A percentile compares a stretch with the other conserved stretches of the same genome.
Conservation (phyloP, 257 asterid genomes). For the Perilla frutescens region DNA sequence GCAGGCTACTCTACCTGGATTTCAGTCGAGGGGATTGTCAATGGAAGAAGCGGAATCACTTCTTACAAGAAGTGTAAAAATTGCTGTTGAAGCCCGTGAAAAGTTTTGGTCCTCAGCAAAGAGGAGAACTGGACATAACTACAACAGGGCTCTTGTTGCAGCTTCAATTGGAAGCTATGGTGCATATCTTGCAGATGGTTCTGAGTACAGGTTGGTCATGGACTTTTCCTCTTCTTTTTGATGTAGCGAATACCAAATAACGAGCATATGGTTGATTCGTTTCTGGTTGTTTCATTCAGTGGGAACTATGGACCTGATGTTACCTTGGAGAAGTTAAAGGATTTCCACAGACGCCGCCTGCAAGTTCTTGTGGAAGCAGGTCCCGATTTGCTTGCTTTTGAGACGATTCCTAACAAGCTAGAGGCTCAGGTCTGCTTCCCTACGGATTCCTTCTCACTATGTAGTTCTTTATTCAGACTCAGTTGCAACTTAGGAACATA, state of each 20-base stretch:
- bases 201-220: slow-evolving; percentile 70
- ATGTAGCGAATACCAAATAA: not conserved
- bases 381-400: slow-evolving; percentile 82
- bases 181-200: slow-evolving; percentile 91
- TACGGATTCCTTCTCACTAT: not conserved
- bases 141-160: slow-evolving; percentile 73
- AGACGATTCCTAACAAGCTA: slow-evolving; percentile 87
- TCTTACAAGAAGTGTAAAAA: slow-evolving; percentile 58
- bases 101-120: slow-evolving; percentile 57
- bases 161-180: slow-evolving; percentile 94
- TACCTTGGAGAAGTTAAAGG: slow-evolving; percentile 62
- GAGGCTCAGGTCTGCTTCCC: slow-evolving; percentile 71
- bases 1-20: slow-evolving; percentile 84
- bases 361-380: slow-evolving; percentile 82
- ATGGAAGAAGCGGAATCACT: slow-evolving; percentile 70
- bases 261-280: not conserved
- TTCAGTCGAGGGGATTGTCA: slow-evolving; percentile 67
- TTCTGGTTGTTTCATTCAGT: slow-evolving; percentile 40
- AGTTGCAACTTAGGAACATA: not conserved
- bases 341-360: slow-evolving; percentile 76
- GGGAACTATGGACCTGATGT: slow-evolving; percentile 66
- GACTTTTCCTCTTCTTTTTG: not conserved
- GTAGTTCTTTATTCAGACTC: too few species aligned
- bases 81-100: slow-evolving; percentile 78
- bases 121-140: slow-evolving; percentile 42